These are phyloP conservation scores for Hyaloscypha bicolor DNA, from an alignment of 495 filamentous ascomycete genomes.

Conservation along the genomic window DNA sequence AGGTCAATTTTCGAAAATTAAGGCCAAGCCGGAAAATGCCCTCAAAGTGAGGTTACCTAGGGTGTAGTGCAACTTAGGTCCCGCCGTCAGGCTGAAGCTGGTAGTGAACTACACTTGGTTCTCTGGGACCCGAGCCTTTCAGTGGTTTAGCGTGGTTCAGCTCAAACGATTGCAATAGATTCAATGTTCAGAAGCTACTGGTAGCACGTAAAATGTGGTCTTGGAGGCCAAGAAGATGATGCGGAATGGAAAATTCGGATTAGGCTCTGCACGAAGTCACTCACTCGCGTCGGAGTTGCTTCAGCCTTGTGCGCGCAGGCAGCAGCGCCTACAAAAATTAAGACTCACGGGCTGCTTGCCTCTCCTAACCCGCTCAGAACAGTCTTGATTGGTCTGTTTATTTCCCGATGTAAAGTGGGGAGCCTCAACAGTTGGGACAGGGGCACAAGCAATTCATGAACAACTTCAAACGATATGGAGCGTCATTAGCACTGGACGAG, in stretches of 20 bases:
- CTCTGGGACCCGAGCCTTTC: neutral
- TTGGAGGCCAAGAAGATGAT: neutral
- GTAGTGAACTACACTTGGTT: neutral
- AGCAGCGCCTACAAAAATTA: neutral
- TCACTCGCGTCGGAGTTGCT: neutral
- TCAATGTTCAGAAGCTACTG: no score
- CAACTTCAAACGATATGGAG: neutral
- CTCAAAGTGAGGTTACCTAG: neutral
- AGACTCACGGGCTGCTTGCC: neutral
- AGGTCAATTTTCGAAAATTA: neutral
- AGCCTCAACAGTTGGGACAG: no score
- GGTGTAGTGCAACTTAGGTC: neutral
- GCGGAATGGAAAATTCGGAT: neutral
- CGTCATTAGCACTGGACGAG: neutral
- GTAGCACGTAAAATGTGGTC: neutral
- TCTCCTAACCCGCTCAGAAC: no score
- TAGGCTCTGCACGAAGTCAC: neutral
- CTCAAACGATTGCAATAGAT: neutral
- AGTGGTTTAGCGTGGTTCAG: neutral
- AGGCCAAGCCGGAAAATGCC: neutral
- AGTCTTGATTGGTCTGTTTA: no score
- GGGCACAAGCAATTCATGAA: neutral
- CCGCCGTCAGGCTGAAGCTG: neutral
- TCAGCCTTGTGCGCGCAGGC: neutral
- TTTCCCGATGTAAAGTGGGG: no score